A percentile compares a stretch with the other conserved stretches of the same genome.
Conservation (phyloP, 1,284 basidiomycete genomes). For the Cerrena zonata region DNA sequence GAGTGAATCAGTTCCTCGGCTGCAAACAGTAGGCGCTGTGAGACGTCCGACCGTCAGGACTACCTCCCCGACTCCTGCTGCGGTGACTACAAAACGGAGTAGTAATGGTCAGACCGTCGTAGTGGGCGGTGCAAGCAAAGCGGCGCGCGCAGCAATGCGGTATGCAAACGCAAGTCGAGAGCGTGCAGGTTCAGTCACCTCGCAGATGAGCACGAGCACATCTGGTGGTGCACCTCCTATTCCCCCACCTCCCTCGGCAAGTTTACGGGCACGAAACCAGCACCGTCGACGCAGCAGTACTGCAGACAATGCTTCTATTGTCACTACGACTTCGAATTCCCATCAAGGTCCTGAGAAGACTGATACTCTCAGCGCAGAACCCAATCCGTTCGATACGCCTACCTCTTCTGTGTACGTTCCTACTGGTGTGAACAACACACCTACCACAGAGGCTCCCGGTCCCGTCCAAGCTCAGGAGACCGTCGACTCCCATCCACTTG, state of each 20-base stretch:
- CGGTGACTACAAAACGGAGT: neutral
- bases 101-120: slow-evolving; percentile 9
- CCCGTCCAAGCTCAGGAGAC: too few relatives aligned
- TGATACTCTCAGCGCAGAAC: neutral
- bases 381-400: slow-evolving; percentile 23
- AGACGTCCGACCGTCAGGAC: neutral
- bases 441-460: slow-evolving; percentile 5
- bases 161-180: neutral
- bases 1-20: slow-evolving; percentile 9
- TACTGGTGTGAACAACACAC: slow-evolving; percentile 8
- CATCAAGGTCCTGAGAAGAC: neutral
- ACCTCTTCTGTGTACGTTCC: slow-evolving; percentile 17
- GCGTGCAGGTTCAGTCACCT: neutral
- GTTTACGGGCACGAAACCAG: neutral
- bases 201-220: neutral
- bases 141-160: neutral
- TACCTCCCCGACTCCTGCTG: neutral
- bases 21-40: slow-evolving; percentile 5
- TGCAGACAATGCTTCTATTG: neutral
- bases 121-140: neutral
- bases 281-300: slow-evolving; percentile 1
- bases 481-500: too few relatives aligned
- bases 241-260: neutral
- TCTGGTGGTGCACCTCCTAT: neutral
- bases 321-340: neutral